Conservation (phyloP, 2,329 filamentous ascomycete genomes). For the Phaeoacremonium minimum region DNA sequence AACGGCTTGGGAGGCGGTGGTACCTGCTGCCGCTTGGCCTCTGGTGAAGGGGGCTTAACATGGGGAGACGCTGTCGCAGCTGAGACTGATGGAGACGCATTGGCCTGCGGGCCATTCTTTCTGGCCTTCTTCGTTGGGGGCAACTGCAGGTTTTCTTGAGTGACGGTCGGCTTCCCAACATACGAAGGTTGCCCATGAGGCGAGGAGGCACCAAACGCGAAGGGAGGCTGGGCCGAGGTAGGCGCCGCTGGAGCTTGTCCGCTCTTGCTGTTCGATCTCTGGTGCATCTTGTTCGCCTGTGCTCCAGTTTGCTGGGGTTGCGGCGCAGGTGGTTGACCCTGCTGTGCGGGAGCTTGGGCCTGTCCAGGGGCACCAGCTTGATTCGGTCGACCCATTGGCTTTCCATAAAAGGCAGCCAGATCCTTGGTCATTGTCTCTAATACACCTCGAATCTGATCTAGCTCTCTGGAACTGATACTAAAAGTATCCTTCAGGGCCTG, state of each 20-base stretch:
- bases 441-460: constrained; percentile 43
- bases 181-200: constrained; percentile 58
- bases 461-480: constrained; percentile 45
- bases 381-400: constrained; percentile 4
- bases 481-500: constrained; percentile 40
- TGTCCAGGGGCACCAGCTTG: constrained; percentile 22
- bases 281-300: constrained; percentile 35
- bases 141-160: constrained; percentile 48
- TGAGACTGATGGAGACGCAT: constrained; percentile 22
- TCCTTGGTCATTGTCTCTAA: constrained; percentile 50
- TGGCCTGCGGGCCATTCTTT: constrained; percentile 38
- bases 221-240: constrained; percentile 52
- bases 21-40: constrained; percentile 26
- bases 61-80: constrained; percentile 21
- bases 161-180: constrained; percentile 45
- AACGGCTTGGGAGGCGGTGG: constrained; percentile 32
- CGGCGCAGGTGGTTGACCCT: constrained; percentile 10
- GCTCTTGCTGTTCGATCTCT: constrained; percentile 38
- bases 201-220: constrained; percentile 49
- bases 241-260: constrained; percentile 51
- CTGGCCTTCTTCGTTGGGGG: constrained; percentile 50
- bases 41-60: constrained; percentile 40
- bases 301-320: constrained; percentile 7
- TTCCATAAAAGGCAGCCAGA: constrained; percentile 17
- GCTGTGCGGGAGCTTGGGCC: constrained; percentile 17